Percentiles rank a stretch among this genome's conserved stretches.
These are phyloP conservation scores for Ilex paraguariensis DNA, from an alignment of 305 asterid species.

Conservation along the genomic window DNA sequence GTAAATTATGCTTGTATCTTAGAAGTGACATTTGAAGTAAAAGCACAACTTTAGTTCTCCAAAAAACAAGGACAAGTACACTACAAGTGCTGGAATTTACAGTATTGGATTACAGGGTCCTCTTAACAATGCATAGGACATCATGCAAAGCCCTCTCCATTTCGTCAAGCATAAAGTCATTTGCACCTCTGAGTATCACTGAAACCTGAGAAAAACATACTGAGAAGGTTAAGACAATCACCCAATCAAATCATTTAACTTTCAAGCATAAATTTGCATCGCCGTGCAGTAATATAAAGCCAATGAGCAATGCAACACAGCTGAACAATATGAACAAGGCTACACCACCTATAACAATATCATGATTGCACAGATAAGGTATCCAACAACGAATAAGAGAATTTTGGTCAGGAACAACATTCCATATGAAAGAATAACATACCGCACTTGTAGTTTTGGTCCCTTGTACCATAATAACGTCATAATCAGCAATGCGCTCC, in stretches of 20 bases:
- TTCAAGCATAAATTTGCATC: background rate
- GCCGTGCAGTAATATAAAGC: background rate
- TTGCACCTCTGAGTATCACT: slow-evolving; percentile 86
- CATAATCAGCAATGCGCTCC: slow-evolving; percentile 93
- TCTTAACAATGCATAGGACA: slow-evolving; percentile 77
- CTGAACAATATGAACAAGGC: background rate
- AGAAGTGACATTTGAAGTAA: background rate
- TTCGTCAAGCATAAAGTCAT: slow-evolving; percentile 91
- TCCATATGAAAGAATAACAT: slow-evolving; percentile 16
- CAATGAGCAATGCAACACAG: background rate
- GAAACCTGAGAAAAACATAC: slow-evolving; percentile 51
- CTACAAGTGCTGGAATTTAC: slow-evolving; percentile 31
- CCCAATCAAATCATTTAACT: background rate
- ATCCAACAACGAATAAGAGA: background rate
- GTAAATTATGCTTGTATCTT: too few relatives aligned
- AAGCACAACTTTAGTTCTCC: background rate
- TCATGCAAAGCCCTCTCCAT: slow-evolving; percentile 95
- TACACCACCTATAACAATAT: background rate
- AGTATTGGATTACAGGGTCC: slow-evolving; percentile 83
- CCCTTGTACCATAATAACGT: slow-evolving; percentile 92
- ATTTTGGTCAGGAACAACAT: background rate
- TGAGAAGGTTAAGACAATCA: background rate
- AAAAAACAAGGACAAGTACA: slow-evolving; percentile 3
- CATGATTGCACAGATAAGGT: background rate
- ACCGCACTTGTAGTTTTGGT: slow-evolving; percentile 78